Conservation (phyloP, 2,329 filamentous ascomycete species). For the Aquanectria penicillioides region DNA sequence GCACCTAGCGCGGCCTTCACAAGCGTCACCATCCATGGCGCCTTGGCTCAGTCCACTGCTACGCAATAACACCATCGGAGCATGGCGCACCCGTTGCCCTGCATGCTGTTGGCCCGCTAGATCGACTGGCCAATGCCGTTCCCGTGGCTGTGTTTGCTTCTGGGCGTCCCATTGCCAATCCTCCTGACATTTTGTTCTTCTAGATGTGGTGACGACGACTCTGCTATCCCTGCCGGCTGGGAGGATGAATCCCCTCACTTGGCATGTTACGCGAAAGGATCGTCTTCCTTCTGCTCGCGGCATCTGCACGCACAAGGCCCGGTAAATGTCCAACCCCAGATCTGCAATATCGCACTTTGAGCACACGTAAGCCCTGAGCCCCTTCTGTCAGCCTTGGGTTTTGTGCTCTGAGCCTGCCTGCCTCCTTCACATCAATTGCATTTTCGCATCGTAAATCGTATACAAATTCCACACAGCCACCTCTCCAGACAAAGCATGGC, state of each 20-base stretch:
- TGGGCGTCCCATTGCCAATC: not conserved
- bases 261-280: not conserved
- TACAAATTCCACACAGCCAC: too few species aligned
- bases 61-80: constrained; percentile 7
- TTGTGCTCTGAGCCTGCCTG: too few species aligned
- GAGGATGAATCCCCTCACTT: not conserved
- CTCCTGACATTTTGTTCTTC: not conserved
- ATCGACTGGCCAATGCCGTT: too few species aligned
- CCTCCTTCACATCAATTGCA: too few species aligned
- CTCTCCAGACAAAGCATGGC: too few species aligned
- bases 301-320: too few species aligned
- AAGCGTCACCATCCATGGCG: too few species aligned
- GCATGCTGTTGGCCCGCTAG: too few species aligned
- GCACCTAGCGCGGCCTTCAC: too few species aligned
- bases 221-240: not conserved
- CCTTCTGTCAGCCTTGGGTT: not conserved
- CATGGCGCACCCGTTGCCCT: too few species aligned
- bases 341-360: too few species aligned
- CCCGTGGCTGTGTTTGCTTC: not conserved
- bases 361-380: constrained; percentile 5
- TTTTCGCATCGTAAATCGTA: not conserved
- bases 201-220: constrained; percentile 13
- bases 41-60: not conserved
- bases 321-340: too few species aligned
- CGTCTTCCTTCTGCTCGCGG: not conserved